These are phyloP conservation scores for Nepenthes mirabilis DNA, from an alignment of 148 eudicot genomes.

Conservation along the genomic window DNA sequence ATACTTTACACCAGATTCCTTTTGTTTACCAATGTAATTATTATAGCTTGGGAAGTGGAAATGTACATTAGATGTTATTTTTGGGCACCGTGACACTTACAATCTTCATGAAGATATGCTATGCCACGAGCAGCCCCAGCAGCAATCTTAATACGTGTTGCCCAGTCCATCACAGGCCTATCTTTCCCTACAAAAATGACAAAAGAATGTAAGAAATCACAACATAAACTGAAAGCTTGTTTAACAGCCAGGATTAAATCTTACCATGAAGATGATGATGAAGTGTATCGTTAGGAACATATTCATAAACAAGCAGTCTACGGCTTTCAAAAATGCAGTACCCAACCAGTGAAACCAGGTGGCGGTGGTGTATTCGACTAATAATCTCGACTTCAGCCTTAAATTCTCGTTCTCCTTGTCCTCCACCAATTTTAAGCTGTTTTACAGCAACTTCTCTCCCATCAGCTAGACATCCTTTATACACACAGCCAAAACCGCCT, in stretches of 20 bases:
- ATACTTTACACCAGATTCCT: no score
- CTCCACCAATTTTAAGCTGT: constrained; percentile 48
- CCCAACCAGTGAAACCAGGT: constrained; percentile 70
- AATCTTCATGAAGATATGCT: constrained; percentile 93
- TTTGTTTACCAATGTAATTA: no score
- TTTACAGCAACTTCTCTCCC: constrained; percentile 60
- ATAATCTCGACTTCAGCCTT: constrained; percentile 69
- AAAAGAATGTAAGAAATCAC: constrained; percentile 1
- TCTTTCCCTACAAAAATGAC: constrained; percentile 23
- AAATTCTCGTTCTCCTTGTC: constrained; percentile 64
- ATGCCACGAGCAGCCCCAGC: constrained; percentile 91
- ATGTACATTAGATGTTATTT: no score
- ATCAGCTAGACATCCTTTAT: constrained; percentile 47
- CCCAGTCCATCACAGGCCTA: constrained; percentile 62
- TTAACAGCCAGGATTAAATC: constrained; percentile 4
- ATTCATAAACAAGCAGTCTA: constrained; percentile 64
- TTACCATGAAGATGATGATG: constrained; percentile 73
- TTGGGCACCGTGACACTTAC: constrained; percentile 22
- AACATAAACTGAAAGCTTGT: constrained; percentile 4
- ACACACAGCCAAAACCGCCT: constrained; percentile 70
- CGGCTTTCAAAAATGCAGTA: constrained; percentile 49
- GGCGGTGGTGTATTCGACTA: constrained; percentile 58
- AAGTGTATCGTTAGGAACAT: constrained; percentile 58
- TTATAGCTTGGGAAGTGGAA: no score
- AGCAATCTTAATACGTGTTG: constrained; percentile 67